Evolutionary conservation across 2,329 filamentous ascomycete species (phyloP).

Genomic region (Cercospora beticola): DNA sequence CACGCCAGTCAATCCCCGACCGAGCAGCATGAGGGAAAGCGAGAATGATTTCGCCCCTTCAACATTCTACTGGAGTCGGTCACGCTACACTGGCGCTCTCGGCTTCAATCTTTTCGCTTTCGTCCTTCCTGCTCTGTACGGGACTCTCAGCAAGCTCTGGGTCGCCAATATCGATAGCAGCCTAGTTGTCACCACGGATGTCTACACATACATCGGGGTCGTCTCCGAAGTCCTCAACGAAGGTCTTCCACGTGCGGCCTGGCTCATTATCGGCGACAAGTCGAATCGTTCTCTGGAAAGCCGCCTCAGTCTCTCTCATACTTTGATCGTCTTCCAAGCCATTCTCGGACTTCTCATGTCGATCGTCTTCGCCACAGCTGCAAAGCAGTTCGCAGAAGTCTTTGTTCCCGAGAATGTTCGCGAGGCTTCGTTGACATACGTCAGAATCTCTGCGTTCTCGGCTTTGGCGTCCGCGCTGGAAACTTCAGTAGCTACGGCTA

Average conservation of each 20-base stretch:
- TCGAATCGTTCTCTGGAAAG: constrained; percentile 52
- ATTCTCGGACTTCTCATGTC: constrained; percentile 60
- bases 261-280: constrained; percentile 67
- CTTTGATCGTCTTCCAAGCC: constrained; percentile 55
- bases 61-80: constrained; percentile 18
- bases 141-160: constrained; percentile 69
- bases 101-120: constrained; percentile 64
- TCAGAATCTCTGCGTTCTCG: constrained; percentile 64
- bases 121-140: constrained; percentile 65
- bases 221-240: constrained; percentile 71
- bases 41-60: background rate
- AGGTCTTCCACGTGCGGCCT: constrained; percentile 66
- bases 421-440: constrained; percentile 59
- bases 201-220: constrained; percentile 68
- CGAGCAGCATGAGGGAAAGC: background rate
- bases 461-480: constrained; percentile 63
- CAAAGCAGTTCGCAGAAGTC: constrained; percentile 55
- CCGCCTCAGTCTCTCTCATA: constrained; percentile 61
- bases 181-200: constrained; percentile 63
- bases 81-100: constrained; percentile 56
- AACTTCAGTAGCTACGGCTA: constrained; percentile 60
- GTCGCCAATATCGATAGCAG: constrained; percentile 65
- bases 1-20: background rate
- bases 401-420: constrained; percentile 65
- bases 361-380: constrained; percentile 57